Evolutionary conservation across 108 stramenopile genomes (phyloP).

Genomic region (Fragilariopsis cylindrus): DNA sequence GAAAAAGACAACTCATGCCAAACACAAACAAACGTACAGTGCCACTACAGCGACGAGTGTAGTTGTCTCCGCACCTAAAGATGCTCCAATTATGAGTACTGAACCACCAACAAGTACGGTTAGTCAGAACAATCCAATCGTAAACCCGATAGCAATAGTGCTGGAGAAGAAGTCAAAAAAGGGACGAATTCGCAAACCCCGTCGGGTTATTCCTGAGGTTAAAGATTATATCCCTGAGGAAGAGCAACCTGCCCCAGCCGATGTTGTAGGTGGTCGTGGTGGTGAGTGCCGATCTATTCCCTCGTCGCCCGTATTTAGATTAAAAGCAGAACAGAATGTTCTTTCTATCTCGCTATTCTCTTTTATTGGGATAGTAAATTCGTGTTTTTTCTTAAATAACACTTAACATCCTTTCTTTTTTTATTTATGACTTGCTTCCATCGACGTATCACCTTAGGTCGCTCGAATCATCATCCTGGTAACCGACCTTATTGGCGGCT

Average conservation of each 20-base stretch:
- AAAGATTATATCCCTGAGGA: conserved; percentile 20
- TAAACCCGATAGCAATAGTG: too few relatives aligned
- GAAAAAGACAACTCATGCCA: not conserved
- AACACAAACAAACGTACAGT: conserved; percentile 2
- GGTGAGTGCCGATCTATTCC: not conserved
- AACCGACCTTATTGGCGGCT: conserved; percentile 17
- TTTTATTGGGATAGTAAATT: too few relatives aligned
- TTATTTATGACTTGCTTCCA: too few relatives aligned
- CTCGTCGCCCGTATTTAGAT: too few relatives aligned
- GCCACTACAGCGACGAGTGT: not conserved
- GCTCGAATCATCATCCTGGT: conserved; percentile 23
- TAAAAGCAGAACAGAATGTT: too few relatives aligned
- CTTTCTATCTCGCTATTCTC: too few relatives aligned
- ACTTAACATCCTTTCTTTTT: too few relatives aligned
- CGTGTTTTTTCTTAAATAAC: too few relatives aligned
- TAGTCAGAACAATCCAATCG: too few relatives aligned
- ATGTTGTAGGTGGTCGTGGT: conserved; percentile 30
- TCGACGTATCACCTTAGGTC: not conserved
- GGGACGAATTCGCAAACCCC: conserved; percentile 1
- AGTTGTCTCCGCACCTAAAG: not conserved
- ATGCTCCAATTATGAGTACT: too few relatives aligned
- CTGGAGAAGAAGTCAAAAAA: conserved; percentile 5
- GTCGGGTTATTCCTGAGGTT: conserved; percentile 6
- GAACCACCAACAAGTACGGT: too few relatives aligned
- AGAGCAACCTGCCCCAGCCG: conserved; percentile 11